Evolutionary conservation across 306 rosid species (phyloP), one percentile per base, ranked within the genome.

Genomic region (Elaeagnus macrophylla): DNA sequence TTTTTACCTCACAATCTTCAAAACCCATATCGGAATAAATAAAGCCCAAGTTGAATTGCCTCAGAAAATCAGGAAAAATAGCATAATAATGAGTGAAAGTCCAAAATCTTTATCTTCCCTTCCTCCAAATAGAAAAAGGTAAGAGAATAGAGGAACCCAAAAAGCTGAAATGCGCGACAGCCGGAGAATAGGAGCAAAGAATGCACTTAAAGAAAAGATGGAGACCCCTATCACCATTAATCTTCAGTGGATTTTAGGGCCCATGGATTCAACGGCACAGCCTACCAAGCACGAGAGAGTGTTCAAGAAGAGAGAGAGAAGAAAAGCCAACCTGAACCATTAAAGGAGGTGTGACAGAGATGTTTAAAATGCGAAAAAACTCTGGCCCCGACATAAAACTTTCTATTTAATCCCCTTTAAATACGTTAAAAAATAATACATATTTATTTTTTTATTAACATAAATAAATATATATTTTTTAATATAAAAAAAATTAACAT

Each of bases 161-260:
- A 37, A 56, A 67, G 64, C 62, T 67, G 41, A 74, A 81, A 75
- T 82, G 89, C 67, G 53, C 60, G 66, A 71, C 78, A 74, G 83
- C 64, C 19, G 12, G 74, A 76, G 71, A 77, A 61, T 68, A 75
- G 74, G 76, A 72, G 70, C 57, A 69, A 77, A 72, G 54, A 61
- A 67, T 74, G 77, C 82, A 72, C 73, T 76, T 80, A 75, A 71
- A 70, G 81, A 75, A 53, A 69, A 57, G 66, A 71, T 69, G 70
- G 80, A 78, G 74, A 69, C 60, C 68, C 74, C 68, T 73, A 48
- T 68, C 62, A 60, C 75, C 76, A 68, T 80, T 65, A 64, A 80
- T 53, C 58, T 54, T 78, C 68, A 76, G 95, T 83, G 95, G 95
- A 83, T 64, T 71, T 74, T 51, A 48, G 95, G 95, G 95, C 85